Conservation (phyloP, 2,329 filamentous ascomycete genomes). For the Hymenoscyphus scutula region DNA sequence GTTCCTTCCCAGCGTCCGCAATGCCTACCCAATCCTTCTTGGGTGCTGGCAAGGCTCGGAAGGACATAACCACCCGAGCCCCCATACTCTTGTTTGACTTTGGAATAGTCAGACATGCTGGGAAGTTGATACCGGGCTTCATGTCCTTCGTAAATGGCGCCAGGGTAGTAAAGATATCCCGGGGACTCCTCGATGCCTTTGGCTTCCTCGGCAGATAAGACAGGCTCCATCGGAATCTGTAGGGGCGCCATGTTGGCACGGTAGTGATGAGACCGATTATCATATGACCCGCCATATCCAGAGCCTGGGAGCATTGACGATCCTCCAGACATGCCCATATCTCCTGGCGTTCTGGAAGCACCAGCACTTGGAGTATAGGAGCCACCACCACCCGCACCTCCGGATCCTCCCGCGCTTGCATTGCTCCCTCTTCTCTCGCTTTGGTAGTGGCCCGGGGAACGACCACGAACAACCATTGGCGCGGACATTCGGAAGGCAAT, state of each 20-base stretch:
- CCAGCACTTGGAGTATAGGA: slow-evolving; percentile 31
- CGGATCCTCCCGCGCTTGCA: slow-evolving; percentile 51
- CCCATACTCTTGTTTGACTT: slow-evolving; percentile 33
- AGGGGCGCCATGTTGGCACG: slow-evolving; percentile 24
- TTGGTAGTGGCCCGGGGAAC: slow-evolving; percentile 62
- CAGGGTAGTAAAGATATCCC: slow-evolving; percentile 36
- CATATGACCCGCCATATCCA: slow-evolving; percentile 30
- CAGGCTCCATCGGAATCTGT: slow-evolving; percentile 35
- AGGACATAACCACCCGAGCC: slow-evolving; percentile 25
- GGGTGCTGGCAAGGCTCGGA: slow-evolving; percentile 28
- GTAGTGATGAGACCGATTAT: slow-evolving; percentile 31
- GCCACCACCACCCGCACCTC: slow-evolving; percentile 30
- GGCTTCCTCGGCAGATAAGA: slow-evolving; percentile 33
- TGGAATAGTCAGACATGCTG: slow-evolving; percentile 27
- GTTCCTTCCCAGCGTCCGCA: slow-evolving; percentile 37
- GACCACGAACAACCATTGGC: slow-evolving; percentile 64
- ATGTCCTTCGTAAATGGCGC: slow-evolving; percentile 31
- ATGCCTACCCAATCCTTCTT: slow-evolving; percentile 26
- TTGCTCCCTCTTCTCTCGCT: slow-evolving; percentile 50
- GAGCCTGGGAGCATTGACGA: slow-evolving; percentile 31
- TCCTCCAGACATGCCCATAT: slow-evolving; percentile 32
- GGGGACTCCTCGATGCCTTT: slow-evolving; percentile 33
- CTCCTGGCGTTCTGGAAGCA: slow-evolving; percentile 28
- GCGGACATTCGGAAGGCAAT: slow-evolving; percentile 58
- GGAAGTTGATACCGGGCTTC: slow-evolving; percentile 32